Base-by-base conservation (phyloP, 2,329 filamentous ascomycete species). In the Xylariaceae sp. region DNA sequence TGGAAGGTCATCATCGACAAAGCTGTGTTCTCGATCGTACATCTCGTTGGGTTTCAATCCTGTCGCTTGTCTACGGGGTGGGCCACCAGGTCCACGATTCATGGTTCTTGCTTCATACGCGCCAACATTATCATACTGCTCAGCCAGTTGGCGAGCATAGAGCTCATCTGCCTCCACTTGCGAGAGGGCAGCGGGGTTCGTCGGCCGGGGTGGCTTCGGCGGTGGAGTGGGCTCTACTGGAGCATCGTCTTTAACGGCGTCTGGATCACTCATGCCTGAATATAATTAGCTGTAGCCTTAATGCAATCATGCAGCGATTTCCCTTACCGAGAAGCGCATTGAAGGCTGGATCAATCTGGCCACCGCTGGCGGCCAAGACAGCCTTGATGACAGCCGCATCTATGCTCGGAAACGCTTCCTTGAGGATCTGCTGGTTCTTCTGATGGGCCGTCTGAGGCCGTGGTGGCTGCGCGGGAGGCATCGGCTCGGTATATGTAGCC, bases 1-100 rank as follows among this genome's bases (percentile, higher is more conserved):
- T 1, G 94, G 93, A 11, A 99, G 83, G 67, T 99, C 94, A 69
- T 99, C 94, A 68, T 99, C 94, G 67, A 97, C 85, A 74, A 99
- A 99, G 77, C 85, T 97, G 70, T 88, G 88, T 68, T 96, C 91
- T 52, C 83, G 84, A 53, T 90, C 85, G 44, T 85, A 79, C 62
- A 79, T 73, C 63, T 84, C 81, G 66, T 83, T 82, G 56, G 81
- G 80, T 64, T 80, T 79, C 52, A 82, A 71, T 39, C 80, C 80
- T n/a, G 79, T 80, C 60, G 78, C 75, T 67, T 78, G 76, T 69
- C 80, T 73, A 61, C 76, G 80, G 54, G 66, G 45, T 35, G 61
- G 61, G 58, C 66, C 66, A 44, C 66, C 66, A 10, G 67, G 66
- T 56, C 72, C 69, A 48, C 76, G 76, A 68, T 77, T 82, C 56